phyloP scores from a whole-genome alignment of 495 filamentous ascomycete species.

The Talaromyces liani region DNA sequence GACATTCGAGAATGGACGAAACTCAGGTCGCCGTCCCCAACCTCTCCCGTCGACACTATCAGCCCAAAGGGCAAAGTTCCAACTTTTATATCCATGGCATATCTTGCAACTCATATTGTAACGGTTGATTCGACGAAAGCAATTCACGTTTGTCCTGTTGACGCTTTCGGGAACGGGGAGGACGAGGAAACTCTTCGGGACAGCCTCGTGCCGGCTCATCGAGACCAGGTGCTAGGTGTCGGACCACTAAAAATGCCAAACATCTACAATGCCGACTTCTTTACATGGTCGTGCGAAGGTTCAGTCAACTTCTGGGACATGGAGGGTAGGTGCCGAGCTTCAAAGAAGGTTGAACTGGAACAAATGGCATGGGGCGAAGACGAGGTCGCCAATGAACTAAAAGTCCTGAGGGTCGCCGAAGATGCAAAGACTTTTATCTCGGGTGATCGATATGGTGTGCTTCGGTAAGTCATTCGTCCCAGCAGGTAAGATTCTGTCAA shows the following conservation, averaged over 20 bases:
- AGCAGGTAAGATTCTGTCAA: not conserved
- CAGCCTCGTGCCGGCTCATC: constrained; percentile 55
- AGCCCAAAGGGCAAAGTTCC: constrained; percentile 21
- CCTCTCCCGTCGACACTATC: constrained; percentile 10
- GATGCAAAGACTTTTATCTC: constrained; percentile 60
- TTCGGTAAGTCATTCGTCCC: constrained; percentile 48
- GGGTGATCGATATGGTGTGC: constrained; percentile 77
- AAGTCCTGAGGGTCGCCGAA: constrained; percentile 53
- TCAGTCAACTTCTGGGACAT: constrained; percentile 73
- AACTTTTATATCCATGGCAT: constrained; percentile 58
- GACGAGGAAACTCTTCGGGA: constrained; percentile 26
- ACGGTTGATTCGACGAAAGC: constrained; percentile 67
- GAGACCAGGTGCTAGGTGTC: constrained; percentile 73
- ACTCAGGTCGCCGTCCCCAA: constrained; percentile 21
- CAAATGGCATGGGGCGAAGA: constrained; percentile 50
- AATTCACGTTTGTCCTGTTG: constrained; percentile 54
- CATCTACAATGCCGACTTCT: constrained; percentile 58
- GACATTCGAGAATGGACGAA: constrained; percentile 20
- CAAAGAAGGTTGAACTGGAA: constrained; percentile 62
- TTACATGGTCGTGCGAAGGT: constrained; percentile 79
- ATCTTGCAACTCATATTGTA: constrained; percentile 58
- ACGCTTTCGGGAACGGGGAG: constrained; percentile 16
- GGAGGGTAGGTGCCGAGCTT: constrained; percentile 57
- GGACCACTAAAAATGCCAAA: constrained; percentile 50
- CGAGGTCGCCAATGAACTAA: constrained; percentile 66